Evolutionary conservation across 139 green algal genomes (phyloP), one percentile per base, ranked within the genome.

Genomic region (Coccomyxa sp.): DNA sequence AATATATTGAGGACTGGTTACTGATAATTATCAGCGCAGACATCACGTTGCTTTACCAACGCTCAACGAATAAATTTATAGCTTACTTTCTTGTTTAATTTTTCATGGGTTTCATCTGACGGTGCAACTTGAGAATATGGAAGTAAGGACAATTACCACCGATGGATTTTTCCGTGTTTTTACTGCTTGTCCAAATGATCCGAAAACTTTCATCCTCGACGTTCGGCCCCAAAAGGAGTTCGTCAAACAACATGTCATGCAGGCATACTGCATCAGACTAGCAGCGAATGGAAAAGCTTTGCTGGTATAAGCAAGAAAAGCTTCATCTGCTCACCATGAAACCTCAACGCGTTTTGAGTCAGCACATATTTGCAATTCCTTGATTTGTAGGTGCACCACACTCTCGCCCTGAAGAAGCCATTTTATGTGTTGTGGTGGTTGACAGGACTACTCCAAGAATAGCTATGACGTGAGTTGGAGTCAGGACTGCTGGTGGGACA

Each of bases 401-500:
- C 45, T 31, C 31, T 30, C 31, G 71, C n/a, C 27, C 1, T 77
- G 1, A 45, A 38, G 71, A 25, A 38, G 1, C 4, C 12, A n/a
- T 77, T 18, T 45, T 71, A 25, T 28, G 63, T 71, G 27, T 58
- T 77, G 59, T 18, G 17, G 15, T 3, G 80, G 10, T 27, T 23
- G 74, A 31, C 83, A 92, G 88, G 89, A 94, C 82, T 92, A 92
- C 67, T 84, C 67, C 25, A 83, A 89, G 38, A 81, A 82, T 10
- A 79, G 83, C 32, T 92, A 91, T 58, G 79, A 88, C 66, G 77
- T 86, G 13, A 82, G 81, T 38, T 93, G 88, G 87, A 76, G 38
- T 0, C 67, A 85, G 18, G 87, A 89, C 76, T 89, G 86, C 85
- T 92, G 89, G 86, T 97, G 90, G 90, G 91, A 89, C 71, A 91